phyloP scores from a whole-genome alignment of 2,329 filamentous ascomycete genomes.

The Pseudogymnoascus sp. region DNA sequence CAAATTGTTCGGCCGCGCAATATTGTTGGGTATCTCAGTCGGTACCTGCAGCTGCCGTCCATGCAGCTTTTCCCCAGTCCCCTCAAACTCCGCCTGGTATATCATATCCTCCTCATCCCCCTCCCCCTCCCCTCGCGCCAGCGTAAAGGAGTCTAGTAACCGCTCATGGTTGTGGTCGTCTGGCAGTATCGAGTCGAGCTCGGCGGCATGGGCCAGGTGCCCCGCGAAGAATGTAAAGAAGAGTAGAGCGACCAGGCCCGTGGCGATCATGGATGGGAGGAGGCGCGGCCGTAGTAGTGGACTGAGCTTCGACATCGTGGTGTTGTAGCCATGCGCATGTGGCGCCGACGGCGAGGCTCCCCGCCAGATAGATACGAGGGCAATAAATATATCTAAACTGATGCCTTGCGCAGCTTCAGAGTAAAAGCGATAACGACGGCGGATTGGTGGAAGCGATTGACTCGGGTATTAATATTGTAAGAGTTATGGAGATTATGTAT shows the following conservation, averaged over 20 bases:
- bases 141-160: slow-evolving; percentile 28
- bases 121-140: slow-evolving; percentile 22
- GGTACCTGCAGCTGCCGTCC: background rate
- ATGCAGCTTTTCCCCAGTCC: background rate
- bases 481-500: slow-evolving; percentile 2
- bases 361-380: background rate
- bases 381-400: background rate
- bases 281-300: slow-evolving; percentile 68
- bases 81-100: slow-evolving; percentile 17
- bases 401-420: background rate
- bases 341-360: slow-evolving; percentile 4
- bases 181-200: slow-evolving; percentile 39
- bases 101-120: slow-evolving; percentile 24
- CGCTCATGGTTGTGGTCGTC: slow-evolving; percentile 42
- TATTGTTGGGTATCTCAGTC: slow-evolving; percentile 50
- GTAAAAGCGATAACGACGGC: background rate
- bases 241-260: slow-evolving; percentile 51
- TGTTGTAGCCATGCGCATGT: slow-evolving; percentile 13
- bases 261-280: slow-evolving; percentile 57
- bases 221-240: slow-evolving; percentile 54
- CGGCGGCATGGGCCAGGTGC: slow-evolving; percentile 55
- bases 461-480: slow-evolving; percentile 1
- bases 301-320: slow-evolving; percentile 44
- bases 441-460: background rate
- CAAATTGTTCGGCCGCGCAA: slow-evolving; percentile 52